Base-by-base conservation (phyloP, 257 asterid species). In the Asclepias syriaca region DNA sequence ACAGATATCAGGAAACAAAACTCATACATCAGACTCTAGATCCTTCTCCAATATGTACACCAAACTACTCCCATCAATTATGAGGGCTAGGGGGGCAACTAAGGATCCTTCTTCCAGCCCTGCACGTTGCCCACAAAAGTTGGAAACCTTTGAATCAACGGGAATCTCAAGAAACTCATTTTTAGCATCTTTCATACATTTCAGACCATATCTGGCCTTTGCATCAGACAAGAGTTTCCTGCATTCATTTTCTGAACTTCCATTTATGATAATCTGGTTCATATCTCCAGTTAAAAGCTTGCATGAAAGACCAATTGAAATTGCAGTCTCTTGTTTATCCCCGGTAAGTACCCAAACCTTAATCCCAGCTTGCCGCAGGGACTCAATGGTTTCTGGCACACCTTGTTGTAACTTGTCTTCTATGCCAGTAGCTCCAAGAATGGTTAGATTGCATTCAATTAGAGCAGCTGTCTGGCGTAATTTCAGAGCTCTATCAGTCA, bases 301-400 rank as follows among this genome's bases (percentile, higher is more conserved):
- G 86, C 96, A 95, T 78, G 99, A 92, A 77, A 88, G 90, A 71
- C 92, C 99, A 77, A 95, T 92, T 43, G 99, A 95, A 76, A 95
- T 87, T 63, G 99, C 99, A 10, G 99, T 95, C 83, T 95, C 99
- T 83, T 92, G 99, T 87, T 92, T 95, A 82, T 95, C 99, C 56
- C 99, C 99, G 51, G 99, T 95, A 75, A 95, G 92, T 78, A 95
- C 96, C 99, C 98, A 95, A 82, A 92, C 96, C 86, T 92, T 95
- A 66, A 95, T 88, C 77, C 99, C 99, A 24, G 99, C 99, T 74
- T 95, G 89, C 40, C 98, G 89, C 69, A 95, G 83, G 70, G 97
- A 90, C 82, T 95, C 98, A 54, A 95, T 95, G 74, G 97, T 87
- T 80, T 95, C 98, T 21, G 99, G 98, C 63, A 92, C 98, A 9